Evolutionary conservation across 805 yeast species (phyloP).

Genomic region (Ogataea polymorpha): DNA sequence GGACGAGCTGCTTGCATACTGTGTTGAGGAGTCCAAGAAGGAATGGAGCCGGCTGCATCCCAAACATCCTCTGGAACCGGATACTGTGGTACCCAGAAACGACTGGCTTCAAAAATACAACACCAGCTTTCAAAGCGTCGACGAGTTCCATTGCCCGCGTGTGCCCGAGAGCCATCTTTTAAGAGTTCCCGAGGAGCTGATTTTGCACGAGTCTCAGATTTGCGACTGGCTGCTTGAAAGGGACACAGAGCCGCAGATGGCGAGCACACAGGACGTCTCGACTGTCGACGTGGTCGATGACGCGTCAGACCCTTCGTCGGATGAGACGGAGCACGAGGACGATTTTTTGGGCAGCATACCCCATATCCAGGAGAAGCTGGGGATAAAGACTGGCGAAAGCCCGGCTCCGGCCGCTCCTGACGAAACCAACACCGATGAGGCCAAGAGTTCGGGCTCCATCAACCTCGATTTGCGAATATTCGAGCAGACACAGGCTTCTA

Average conservation of each 20-base stretch:
- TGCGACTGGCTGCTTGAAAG: conserved; percentile 16
- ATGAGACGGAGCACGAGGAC: conserved; percentile 23
- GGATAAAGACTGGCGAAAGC: background rate
- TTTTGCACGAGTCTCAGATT: conserved; percentile 6
- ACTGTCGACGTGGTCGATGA: conserved; percentile 6
- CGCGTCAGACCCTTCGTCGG: conserved; percentile 2
- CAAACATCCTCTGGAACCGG: conserved; percentile 11
- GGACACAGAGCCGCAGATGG: background rate
- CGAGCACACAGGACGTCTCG: conserved; percentile 1
- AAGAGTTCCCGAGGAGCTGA: conserved; percentile 3
- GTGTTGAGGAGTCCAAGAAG: conserved; percentile 23
- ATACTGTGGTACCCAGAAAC: conserved; percentile 23
- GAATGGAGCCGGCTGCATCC: conserved; percentile 17
- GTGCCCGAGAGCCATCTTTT: conserved; percentile 6
- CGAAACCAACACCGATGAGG: background rate
- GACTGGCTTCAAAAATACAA: conserved; percentile 25
- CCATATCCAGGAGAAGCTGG: conserved; percentile 17
- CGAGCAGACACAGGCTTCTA: conserved; percentile 6
- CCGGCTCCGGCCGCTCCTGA: background rate
- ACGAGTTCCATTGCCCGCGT: conserved; percentile 9
- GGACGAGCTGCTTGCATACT: conserved; percentile 31
- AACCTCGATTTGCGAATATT: conserved; percentile 7
- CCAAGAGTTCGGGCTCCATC: conserved; percentile 5
- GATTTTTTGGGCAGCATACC: conserved; percentile 26
- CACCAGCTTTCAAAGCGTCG: conserved; percentile 33